Conservation (phyloP, 2,329 filamentous ascomycete species). For the Clonostachys solani region DNA sequence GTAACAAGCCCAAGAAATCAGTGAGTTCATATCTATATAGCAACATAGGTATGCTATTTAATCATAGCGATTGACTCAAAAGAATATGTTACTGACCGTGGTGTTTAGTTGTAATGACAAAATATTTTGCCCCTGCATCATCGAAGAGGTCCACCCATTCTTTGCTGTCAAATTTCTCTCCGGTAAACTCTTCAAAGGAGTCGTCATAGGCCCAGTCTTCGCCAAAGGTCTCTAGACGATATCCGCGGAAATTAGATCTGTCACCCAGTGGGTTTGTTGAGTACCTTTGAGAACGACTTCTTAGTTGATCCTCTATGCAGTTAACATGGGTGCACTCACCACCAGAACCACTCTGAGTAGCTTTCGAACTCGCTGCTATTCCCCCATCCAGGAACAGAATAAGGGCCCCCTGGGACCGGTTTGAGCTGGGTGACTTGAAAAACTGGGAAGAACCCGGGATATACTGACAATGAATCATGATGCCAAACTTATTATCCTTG, state of each 20-base stretch:
- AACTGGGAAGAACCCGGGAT: slow-evolving; percentile 6
- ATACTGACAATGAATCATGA: slow-evolving; percentile 10
- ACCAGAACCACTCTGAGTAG: slow-evolving; percentile 47
- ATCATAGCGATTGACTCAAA: no score
- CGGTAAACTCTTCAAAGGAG: slow-evolving; percentile 48
- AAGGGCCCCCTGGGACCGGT: slow-evolving; percentile 5
- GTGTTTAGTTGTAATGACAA: slow-evolving; percentile 34
- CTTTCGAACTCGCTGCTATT: slow-evolving; percentile 30
- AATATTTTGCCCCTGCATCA: slow-evolving; percentile 45
- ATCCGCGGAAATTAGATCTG: slow-evolving; percentile 36
- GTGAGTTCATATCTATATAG: no score
- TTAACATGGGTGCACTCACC: slow-evolving; percentile 28
- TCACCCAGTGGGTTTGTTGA: slow-evolving; percentile 17
- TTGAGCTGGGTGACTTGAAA: slow-evolving; percentile 5
- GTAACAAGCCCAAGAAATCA: no score
- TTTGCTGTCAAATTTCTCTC: slow-evolving; percentile 40
- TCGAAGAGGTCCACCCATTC: slow-evolving; percentile 49
- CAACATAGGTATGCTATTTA: no score
- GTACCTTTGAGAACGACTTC: no score
- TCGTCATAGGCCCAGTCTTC: slow-evolving; percentile 50
- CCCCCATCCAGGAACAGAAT: slow-evolving; percentile 33
- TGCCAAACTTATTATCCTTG: slow-evolving; percentile 7
- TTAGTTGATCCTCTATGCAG: slow-evolving; percentile 20
- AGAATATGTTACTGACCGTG: not conserved
- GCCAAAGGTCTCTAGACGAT: slow-evolving; percentile 46